Evolutionary conservation across 2,329 filamentous ascomycete genomes (phyloP).

Genomic region (Apiospora malaysiana): DNA sequence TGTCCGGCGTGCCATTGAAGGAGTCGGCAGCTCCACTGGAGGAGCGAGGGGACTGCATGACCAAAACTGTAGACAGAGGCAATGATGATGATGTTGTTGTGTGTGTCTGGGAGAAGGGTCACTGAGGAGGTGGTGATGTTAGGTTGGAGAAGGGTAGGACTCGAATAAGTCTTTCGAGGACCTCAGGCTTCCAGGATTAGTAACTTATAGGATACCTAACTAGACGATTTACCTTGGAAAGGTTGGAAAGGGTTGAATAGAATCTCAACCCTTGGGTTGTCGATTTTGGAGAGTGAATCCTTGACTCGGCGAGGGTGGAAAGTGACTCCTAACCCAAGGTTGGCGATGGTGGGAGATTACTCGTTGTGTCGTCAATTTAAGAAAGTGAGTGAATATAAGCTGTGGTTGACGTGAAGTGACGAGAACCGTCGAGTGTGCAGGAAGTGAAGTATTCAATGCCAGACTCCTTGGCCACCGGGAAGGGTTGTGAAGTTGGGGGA

Average conservation of each 20-base stretch:
- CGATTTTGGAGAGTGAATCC: not conserved
- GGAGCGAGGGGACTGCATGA: conserved; percentile 52
- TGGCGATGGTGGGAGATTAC: not conserved
- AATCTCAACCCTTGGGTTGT: not conserved
- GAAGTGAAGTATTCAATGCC: not conserved
- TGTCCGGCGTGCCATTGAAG: conserved; percentile 68
- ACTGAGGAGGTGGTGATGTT: not conserved
- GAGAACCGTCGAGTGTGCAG: not conserved
- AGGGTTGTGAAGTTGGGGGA: not conserved
- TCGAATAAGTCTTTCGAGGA: not conserved
- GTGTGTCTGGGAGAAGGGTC: not conserved
- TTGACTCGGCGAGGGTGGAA: no score
- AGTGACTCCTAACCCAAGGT: not conserved
- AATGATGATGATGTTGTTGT: not conserved
- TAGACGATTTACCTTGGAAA: not conserved
- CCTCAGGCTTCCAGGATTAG: not conserved
- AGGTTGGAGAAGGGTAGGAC: not conserved
- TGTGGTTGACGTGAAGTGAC: not conserved
- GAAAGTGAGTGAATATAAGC: not conserved
- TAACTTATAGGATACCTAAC: not conserved
- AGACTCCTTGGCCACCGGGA: not conserved
- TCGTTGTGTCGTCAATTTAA: not conserved
- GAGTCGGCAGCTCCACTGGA: conserved; percentile 60
- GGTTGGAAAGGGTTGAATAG: not conserved
- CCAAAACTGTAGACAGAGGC: conserved; percentile 1